Base-by-base conservation (phyloP, 1,139 yeast species). In the Saccharomyces hybrid region DNA sequence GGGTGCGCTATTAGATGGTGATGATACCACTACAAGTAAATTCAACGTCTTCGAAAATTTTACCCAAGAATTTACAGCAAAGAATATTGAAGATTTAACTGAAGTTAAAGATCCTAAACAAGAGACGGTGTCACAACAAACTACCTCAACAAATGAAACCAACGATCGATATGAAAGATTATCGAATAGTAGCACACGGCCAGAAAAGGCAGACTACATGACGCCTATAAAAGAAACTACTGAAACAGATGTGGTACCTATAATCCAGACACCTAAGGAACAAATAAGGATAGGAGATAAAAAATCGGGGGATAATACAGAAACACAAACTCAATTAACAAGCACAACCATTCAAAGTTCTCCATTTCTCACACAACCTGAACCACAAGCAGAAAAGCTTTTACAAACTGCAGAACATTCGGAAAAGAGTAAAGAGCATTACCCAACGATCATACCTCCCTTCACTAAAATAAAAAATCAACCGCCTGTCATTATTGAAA, bases 1-100 rank as follows among this genome's bases (percentile, higher is more conserved):
- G n/a, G 57, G 57, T 47, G 48, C 51, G 5, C 20, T 49, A 13
- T 59, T 56, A 16, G 67, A 65, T n/a, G 64, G 60, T 28, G 71
- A 66, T 23, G 71, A 69, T 20, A 67, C 70, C 23, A 38, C 44
- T 9, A 66, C 68, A 31, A 52, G 63, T 58, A 58, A 60, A 55
- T 62, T 61, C 61, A 49, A 64, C 49, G 28, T 74, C 6, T 64
- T 67, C 53, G 76, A 73, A 38, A 73, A 72, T 51, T 63, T 64
- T 49, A 72, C 75, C 1, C 74, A 72, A 52, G 73, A 71, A 14
- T 55, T 71, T n/a, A 69, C 73, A 2, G 61, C 64, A 25, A 67
- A 60, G 23, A 62, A 65, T 46, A 50, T 68, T 42, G 71, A 69
- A 50, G 76, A 73, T 51, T 57, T 73, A 34, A 73, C 76, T 2